Evolutionary conservation across 73 alveolate genomes (phyloP), one percentile per base, ranked within the genome.

Genomic region (Tetrahymena elliotti): DNA sequence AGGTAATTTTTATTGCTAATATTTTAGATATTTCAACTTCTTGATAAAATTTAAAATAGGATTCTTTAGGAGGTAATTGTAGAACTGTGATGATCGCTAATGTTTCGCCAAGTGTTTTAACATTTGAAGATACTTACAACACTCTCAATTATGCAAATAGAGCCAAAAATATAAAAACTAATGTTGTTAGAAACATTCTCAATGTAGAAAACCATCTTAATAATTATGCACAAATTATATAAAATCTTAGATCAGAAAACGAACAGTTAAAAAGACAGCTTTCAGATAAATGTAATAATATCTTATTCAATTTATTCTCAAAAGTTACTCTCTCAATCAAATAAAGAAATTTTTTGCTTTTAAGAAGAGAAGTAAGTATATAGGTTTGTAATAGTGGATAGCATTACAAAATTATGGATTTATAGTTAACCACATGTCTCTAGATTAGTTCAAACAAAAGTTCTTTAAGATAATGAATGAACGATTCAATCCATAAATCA

Each of bases 131-230:
- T 96, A 99, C 99, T n/a, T 97, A 98, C 95, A 99, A 99, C 95
- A 99, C 99, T n/a, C 96, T 99, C 84, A 99, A 99, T 93, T 99
- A 99, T 97, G 99, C 99, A 35, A 99, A 99, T 97, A 97, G 99
- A 93, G 99, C 99, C 53, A 99, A 99, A 95, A 99, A 99, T 97
- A 99, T 99, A 92, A 99, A 99, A 96, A 99, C 99, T 33, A 95
- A 96, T 13, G 99, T 98, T 15, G 96, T 97, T 83, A 97, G 99
- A 94, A 99, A 99, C 95, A 98, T 99, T 27, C 96, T 98, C 40
- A 98, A 97, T 95, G 99, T 99, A 0, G 99, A 98, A 83, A 98
- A 99, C 95, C 99, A 99, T 93, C 97, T 99, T 35, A 98, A 99
- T 83, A 97, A 99, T 96, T 99, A 99, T 97, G 99, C 98, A 83